phyloP scores from a whole-genome alignment of 768 basidiomycete species.

The Cystofilobasidium macerans region DNA sequence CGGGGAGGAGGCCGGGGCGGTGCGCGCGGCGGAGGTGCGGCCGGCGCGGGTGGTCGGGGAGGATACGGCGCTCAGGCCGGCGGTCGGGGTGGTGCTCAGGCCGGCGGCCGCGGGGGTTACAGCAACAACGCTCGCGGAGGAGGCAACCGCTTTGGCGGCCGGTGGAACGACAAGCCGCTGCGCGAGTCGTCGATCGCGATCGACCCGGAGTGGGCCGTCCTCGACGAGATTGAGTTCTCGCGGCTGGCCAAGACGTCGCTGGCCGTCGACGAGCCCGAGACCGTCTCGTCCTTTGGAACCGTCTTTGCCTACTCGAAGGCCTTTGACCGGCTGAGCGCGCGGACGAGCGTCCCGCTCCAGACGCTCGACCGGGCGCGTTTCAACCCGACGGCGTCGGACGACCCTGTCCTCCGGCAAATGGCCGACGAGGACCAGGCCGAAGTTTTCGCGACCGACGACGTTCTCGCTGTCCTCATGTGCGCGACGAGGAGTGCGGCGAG shows the following conservation, averaged over 20 bases:
- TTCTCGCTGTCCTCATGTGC: conserved; percentile 91
- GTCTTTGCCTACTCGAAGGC: conserved; percentile 85
- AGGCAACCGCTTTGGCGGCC: conserved; percentile 43
- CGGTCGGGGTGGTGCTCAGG: conserved; percentile 26
- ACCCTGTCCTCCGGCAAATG: conserved; percentile 87
- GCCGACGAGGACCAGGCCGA: conserved; percentile 62
- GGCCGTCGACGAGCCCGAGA: conserved; percentile 85
- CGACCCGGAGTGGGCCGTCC: conserved; percentile 80
- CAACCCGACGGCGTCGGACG: conserved; percentile 94
- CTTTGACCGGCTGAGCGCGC: conserved; percentile 90
- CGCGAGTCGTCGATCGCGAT: conserved; percentile 91
- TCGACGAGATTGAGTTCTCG: conserved; percentile 95
- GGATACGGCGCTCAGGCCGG: conserved; percentile 25
- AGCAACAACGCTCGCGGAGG: conserved; percentile 67
- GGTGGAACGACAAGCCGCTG: conserved; percentile 43
- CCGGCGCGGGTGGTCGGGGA: conserved; percentile 26
- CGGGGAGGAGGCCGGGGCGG: conserved; percentile 37
- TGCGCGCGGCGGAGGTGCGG: conserved; percentile 40
- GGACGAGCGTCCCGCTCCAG: conserved; percentile 80
- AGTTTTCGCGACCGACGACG: conserved; percentile 88
- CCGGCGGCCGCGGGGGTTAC: conserved; percentile 49
- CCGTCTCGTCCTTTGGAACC: conserved; percentile 83
- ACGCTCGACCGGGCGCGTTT: conserved; percentile 89
- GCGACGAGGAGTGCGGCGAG: conserved; percentile 90
- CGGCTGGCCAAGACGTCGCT: conserved; percentile 79